phyloP scores from a whole-genome alignment of 2,329 filamentous ascomycete genomes.

The Stenocarpella maydis region DNA sequence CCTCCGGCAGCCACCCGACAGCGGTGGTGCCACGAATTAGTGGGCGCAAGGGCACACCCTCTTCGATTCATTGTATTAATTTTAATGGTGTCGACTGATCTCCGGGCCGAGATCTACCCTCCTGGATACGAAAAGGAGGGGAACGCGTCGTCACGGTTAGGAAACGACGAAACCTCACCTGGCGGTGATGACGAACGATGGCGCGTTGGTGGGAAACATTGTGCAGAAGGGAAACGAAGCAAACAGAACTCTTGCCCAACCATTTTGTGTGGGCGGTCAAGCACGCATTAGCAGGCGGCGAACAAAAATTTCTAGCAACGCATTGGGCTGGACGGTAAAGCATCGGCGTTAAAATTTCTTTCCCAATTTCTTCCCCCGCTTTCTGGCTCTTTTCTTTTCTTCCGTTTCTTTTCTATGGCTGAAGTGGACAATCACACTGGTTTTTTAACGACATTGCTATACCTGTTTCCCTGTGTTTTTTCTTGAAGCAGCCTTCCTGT shows the following conservation, averaged over 20 bases:
- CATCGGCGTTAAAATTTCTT: slow-evolving; percentile 15
- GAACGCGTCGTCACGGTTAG: slow-evolving; percentile 7
- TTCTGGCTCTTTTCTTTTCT: neutral
- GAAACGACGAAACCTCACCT: slow-evolving; percentile 19
- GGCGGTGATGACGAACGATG: slow-evolving; percentile 19
- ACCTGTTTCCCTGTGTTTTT: neutral
- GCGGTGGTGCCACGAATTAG: slow-evolving; percentile 11
- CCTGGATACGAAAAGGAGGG: neutral
- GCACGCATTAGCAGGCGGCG: slow-evolving; percentile 25
- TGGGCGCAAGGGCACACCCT: slow-evolving; percentile 1
- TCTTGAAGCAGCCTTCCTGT: neutral
- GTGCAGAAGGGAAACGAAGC: slow-evolving; percentile 12
- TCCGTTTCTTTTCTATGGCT: neutral
- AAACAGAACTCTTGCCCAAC: slow-evolving; percentile 7
- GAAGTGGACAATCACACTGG: slow-evolving; percentile 19
- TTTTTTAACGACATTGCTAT: slow-evolving; percentile 16
- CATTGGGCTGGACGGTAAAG: slow-evolving; percentile 22
- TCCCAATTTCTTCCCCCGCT: neutral
- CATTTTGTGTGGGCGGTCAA: slow-evolving; percentile 2
- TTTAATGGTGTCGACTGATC: slow-evolving; percentile 30
- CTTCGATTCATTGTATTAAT: slow-evolving; percentile 35
- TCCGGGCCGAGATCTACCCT: slow-evolving; percentile 26
- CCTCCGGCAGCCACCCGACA: neutral
- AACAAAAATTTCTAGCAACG: slow-evolving; percentile 22
- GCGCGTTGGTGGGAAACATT: slow-evolving; percentile 21